Conservation (phyloP, 352 stramenopile species). For the Saprolegnia parasitica region DNA sequence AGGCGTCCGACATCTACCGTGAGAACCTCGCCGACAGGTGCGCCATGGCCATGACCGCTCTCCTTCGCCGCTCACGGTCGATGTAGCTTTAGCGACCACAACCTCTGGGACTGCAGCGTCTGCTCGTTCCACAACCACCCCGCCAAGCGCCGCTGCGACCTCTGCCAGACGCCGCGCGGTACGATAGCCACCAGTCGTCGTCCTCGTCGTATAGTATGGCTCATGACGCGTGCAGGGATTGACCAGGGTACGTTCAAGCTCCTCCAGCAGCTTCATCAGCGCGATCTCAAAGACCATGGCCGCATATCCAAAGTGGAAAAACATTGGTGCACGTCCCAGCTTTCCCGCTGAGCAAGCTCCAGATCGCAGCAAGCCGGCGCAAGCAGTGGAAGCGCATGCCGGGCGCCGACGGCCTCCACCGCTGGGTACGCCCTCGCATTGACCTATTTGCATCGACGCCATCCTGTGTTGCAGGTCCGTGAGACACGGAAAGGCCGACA, state of each 20-base stretch:
- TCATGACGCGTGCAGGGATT: too few species aligned
- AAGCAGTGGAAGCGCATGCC: conserved; percentile 78
- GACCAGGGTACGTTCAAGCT: too few species aligned
- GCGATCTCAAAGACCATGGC: too few species aligned
- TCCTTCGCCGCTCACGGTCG: not conserved
- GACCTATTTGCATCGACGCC: too few species aligned
- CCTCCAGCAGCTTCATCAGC: too few species aligned
- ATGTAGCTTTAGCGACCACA: conserved; percentile 61
- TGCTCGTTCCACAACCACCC: conserved; percentile 88
- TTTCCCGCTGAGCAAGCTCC: conserved; percentile 60
- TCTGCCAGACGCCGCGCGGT: conserved; percentile 72
- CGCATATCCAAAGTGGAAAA: too few species aligned
- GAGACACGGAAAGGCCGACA: too few species aligned
- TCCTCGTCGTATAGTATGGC: too few species aligned
- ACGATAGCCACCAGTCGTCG: conserved; percentile 16
- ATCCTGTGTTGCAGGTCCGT: too few species aligned
- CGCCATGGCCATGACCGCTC: not conserved
- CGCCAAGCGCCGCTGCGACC: conserved; percentile 70
- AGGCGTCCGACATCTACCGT: conserved; percentile 55
- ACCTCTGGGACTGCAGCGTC: conserved; percentile 80
- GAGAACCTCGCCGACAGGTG: conserved; percentile 78
- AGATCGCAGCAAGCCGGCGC: conserved; percentile 61
- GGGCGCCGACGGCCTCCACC: conserved; percentile 61
- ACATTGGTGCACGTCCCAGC: too few species aligned
- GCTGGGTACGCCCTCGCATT: conserved; percentile 46